Evolutionary conservation across 495 filamentous ascomycete species (phyloP), one percentile per base, ranked within the genome.

Genomic region (Aspergillus bertholletiae): DNA sequence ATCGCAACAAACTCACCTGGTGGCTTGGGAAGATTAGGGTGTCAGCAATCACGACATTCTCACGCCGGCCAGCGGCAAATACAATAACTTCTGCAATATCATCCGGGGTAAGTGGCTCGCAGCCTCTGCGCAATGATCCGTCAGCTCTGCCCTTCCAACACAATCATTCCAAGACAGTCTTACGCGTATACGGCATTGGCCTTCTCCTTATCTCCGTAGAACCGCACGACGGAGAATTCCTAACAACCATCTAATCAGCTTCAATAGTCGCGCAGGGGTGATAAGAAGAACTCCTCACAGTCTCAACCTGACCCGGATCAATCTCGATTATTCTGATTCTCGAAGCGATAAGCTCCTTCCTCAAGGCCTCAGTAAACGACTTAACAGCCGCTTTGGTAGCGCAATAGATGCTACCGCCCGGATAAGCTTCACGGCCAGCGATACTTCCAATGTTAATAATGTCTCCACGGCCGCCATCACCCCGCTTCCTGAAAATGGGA

Each of bases 371-470:
- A 0, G 94, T 95, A 74, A 97, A 98, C 50, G 79, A 86, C 45
- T 88, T 84, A 37, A 97, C 86, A 4, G 94, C 94, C 12, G 94
- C 92, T 76, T 98, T 98, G 45, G 89, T 93, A 2, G 94, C 91
- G 71, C 94, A 98, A 80, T 98, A 98, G 60, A 98, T 96, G 61
- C 86, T 85, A 22, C 94, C 94, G 41, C 95, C 92, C 5, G 84
- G 75, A 72, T 98, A 98, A 11, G 88, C 80, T 61, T 96, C 93
- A 35, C 94, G 83, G 21, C 94, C 94, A 22, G 94, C 94, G 66
- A 98, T 94, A 62, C 88, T 92, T 51, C 94, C 94, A 65, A 98
- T 89, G 72, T 97, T 97, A 71, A 98, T 95, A 65, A 98, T 92
- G 64, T 98, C 94, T 55, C 94, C 94, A 26, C 77, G 74, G 49